Base-by-base conservation (phyloP, 1,139 yeast species). In the Kazachstania sp. region DNA sequence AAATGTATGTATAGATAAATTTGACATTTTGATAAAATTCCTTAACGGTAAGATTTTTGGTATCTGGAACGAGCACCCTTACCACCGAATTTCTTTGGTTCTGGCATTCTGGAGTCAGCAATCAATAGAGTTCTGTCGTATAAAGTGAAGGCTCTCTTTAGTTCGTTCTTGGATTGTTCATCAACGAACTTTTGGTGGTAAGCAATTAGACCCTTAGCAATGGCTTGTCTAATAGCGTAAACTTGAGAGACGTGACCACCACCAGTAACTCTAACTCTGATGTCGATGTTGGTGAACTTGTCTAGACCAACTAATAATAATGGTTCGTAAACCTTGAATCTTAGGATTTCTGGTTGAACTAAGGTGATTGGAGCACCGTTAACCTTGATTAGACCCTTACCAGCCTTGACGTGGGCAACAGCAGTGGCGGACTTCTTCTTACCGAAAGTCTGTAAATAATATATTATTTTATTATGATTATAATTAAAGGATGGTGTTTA, bases 1-100 rank as follows among this genome's bases (percentile, higher is more conserved):
- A 38, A 46, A 44, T 43, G 37, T 30, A 26, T 39, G 15, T 18
- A 39, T 39, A 39, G 23, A 39, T 28, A 29, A 12, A 18, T 32
- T 38, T 43, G 49, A 45, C 28, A 47, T 47, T 41, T 44, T 37
- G 46, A 46, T 39, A 37, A 51, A 46, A 16, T 35, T 52, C 53
- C 63, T 81, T 90, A 92, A 88, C 98, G 98, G 95, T 92, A 92
- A 76, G 98, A 92, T 78, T 92, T 92, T 83, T 92, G 98, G 97
- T 86, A 92, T 82, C 97, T 90, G 73, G 98, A 94, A 81, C 98
- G 92, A 79, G 98, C 98, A 87, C 98, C 98, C 78, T 95, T 95
- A 83, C 98, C 98, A 83, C 98, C 98, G 81, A 90, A 92, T 83
- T 92, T 92, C 97, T 92, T 92, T 84, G 99, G 99, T 82, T 92